Base-by-base conservation (phyloP, 2,329 filamentous ascomycete species). In the Neocucurbitaria cava region DNA sequence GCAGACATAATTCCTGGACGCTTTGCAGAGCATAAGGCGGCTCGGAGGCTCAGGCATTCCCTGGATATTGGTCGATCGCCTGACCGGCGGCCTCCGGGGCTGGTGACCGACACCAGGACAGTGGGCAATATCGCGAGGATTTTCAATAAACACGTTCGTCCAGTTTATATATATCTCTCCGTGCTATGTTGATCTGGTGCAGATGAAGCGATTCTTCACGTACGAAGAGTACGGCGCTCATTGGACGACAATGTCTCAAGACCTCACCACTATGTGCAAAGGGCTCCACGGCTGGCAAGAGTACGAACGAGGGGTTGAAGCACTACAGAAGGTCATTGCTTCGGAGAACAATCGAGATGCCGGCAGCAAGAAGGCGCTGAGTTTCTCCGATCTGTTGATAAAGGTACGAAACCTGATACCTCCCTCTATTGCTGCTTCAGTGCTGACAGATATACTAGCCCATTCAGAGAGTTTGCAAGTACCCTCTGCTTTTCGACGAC, bases 171-270 rank as follows among this genome's bases (percentile, higher is more conserved):
- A 49, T 59, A 42, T 39, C 64, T 11, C 65, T 24, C n/a, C n/a
- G 61, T 74, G 7, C 76, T 46, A 78, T 63, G 58, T 58, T 64
- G 18, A 62, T 49, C 9, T 15, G 18, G 47, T 13, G 59, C 36
- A 96, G 91, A 88, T 96, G 78, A 85, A 86, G 55, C 87, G 87
- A 0, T 95, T 98, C 77, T 89, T 90, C 70, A 82, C 89, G 45
- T 99, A 99, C 71, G 90, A 96, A 77, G 91, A 96, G 65, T 99
- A 96, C 72, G 90, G 91, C 31, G 89, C 90, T 46, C 94, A 94
- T 70, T 96, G 95, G 74, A 91, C 96, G 63, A 82, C 92, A 62
- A 90, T 97, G 81, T 87, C 89, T 42, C 87, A 89, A 60, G 91
- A 96, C 59, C 79, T 96, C 31, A 85, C 87, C 30, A 82, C 87